Percentiles rank a stretch among this genome's conserved stretches.
Conservation (phyloP, 805 yeast genomes). For the Spathaspora girioi region DNA sequence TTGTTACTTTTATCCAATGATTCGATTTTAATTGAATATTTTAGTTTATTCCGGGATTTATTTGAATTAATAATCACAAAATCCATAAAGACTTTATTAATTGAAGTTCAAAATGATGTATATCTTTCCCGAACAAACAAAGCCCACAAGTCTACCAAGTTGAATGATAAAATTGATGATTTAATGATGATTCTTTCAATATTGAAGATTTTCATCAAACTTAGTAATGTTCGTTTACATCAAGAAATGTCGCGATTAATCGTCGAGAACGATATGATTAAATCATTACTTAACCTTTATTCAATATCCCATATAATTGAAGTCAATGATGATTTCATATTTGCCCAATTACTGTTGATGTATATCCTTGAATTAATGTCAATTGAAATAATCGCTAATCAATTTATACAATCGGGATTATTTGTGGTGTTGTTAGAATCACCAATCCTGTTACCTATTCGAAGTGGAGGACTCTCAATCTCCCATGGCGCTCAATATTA, state of each 20-base stretch:
- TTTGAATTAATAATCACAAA: conserved; percentile 62
- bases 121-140: conserved; percentile 34
- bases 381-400: conserved; percentile 61
- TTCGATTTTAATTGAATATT: conserved; percentile 41
- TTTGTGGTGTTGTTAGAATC: conserved; percentile 67
- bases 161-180: conserved; percentile 59
- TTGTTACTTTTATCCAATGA: conserved; percentile 43
- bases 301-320: conserved; percentile 62
- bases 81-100: conserved; percentile 59
- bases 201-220: conserved; percentile 52
- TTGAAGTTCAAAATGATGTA: conserved; percentile 56
- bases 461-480: conserved; percentile 59
- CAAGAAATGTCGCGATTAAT: conserved; percentile 49
- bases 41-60: conserved; percentile 51
- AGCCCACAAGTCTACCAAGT: conserved; percentile 27
- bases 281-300: conserved; percentile 60
- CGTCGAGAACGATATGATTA: conserved; percentile 56
- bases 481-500: conserved; percentile 55
- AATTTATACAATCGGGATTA: conserved; percentile 59
- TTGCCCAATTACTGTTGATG: conserved; percentile 69
- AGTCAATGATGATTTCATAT: conserved; percentile 58
- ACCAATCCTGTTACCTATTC: conserved; percentile 63
- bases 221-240: conserved; percentile 51
- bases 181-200: conserved; percentile 58
- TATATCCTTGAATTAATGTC: conserved; percentile 67